Percentiles rank a stretch among this genome's conserved stretches.
These are phyloP conservation scores for Pelargonium hybrid DNA, from an alignment of 441 rosid genomes.

Conservation along the genomic window DNA sequence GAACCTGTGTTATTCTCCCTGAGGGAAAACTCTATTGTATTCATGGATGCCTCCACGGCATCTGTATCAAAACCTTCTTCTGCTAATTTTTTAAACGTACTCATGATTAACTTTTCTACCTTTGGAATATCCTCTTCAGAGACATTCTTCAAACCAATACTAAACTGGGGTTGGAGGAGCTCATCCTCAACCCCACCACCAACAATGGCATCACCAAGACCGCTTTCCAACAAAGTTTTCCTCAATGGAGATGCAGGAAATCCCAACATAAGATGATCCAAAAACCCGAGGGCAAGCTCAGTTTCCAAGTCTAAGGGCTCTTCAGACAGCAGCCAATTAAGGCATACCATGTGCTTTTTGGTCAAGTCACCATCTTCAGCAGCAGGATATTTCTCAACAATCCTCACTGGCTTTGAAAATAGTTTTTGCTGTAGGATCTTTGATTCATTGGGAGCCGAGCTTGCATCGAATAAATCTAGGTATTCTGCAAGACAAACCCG, in stretches of 20 bases:
- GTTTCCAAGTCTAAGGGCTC: conserved; percentile 76
- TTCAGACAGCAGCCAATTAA: conserved; percentile 85
- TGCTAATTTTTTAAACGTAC: conserved; percentile 52
- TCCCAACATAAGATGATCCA: conserved; percentile 90
- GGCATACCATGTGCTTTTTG: conserved; percentile 87
- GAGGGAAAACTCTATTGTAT: conserved; percentile 86
- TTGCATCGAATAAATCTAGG: conserved; percentile 65
- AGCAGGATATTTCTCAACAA: conserved; percentile 72
- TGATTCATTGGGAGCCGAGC: conserved; percentile 55
- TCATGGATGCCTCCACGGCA: conserved; percentile 95
- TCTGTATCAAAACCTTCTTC: conserved; percentile 80
- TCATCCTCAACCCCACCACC: conserved; percentile 89
- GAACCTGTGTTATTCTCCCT: conserved; percentile 96
- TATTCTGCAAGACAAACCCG: conserved; percentile 45
- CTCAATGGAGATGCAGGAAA: conserved; percentile 94
- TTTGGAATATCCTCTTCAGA: conserved; percentile 56
- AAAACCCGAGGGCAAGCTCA: conserved; percentile 70
- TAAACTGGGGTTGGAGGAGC: conserved; percentile 87
- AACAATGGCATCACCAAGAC: conserved; percentile 84
- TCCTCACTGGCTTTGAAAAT: conserved; percentile 60
- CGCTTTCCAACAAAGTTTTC: conserved; percentile 79
- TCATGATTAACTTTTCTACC: conserved; percentile 64
- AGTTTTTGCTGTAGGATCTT: conserved; percentile 48
- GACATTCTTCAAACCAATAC: conserved; percentile 88
- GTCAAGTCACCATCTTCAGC: conserved; percentile 62